Evolutionary conservation across 148 eudicot species (phyloP).

Genomic region (Gaultheria prostrata): DNA sequence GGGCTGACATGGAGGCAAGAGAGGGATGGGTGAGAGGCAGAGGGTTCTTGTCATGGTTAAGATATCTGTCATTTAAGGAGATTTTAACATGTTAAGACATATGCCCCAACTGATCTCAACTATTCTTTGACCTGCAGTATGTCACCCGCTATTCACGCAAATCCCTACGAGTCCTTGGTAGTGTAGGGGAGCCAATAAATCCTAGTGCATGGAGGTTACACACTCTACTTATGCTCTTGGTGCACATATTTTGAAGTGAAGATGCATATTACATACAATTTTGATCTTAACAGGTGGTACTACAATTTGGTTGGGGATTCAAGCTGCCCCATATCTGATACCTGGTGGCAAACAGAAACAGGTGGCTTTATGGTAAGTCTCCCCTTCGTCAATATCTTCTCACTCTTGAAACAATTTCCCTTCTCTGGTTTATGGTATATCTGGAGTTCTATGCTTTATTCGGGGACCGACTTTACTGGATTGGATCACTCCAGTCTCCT

Average conservation of each 20-base stretch:
- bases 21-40: not conserved
- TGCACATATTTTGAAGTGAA: constrained; percentile 1
- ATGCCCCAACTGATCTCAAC: constrained; percentile 10
- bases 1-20: not conserved
- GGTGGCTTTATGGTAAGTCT: constrained; percentile 90
- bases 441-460: not conserved
- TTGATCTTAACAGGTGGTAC: constrained; percentile 62
- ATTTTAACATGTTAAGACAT: not conserved
- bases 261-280: not conserved
- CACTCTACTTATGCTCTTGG: not conserved
- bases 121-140: constrained; percentile 46
- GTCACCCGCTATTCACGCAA: constrained; percentile 93
- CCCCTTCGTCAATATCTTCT: not conserved
- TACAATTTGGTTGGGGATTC: constrained; percentile 90
- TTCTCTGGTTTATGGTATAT: not conserved
- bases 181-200: constrained; percentile 99
- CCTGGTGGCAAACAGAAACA: constrained; percentile 99
- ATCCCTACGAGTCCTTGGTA: constrained; percentile 93
- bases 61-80: not conserved
- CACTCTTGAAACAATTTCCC: not conserved
- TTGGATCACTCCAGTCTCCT: not conserved
- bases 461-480: not conserved
- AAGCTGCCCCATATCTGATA: constrained; percentile 93
- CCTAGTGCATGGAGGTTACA: constrained; percentile 98
- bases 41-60: not conserved